Evolutionary conservation across 129 eudicot species (phyloP).

Genomic region (Sambucus nigra): DNA sequence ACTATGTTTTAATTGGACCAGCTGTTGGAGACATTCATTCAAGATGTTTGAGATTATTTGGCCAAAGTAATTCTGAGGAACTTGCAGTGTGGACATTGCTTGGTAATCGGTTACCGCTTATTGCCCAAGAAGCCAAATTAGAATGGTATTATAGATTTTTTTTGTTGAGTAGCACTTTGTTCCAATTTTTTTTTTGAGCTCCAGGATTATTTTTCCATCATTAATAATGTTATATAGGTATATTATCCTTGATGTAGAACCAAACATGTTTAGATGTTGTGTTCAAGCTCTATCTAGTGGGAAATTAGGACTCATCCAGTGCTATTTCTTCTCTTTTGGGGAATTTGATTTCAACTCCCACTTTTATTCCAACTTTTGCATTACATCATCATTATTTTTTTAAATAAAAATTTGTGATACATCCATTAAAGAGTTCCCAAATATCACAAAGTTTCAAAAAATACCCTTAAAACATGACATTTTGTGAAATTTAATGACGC

Average conservation of each 20-base stretch:
- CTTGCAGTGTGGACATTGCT: slow-evolving; percentile 81
- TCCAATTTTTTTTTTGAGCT: neutral
- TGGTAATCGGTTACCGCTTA: slow-evolving; percentile 80
- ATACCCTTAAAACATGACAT: no score
- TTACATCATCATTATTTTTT: no score
- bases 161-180: neutral
- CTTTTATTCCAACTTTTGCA: no score
- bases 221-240: neutral
- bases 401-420: no score
- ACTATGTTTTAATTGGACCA: slow-evolving; percentile 68
- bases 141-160: slow-evolving; percentile 54
- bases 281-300: neutral
- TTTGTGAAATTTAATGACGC: no score
- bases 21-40: slow-evolving; percentile 99
- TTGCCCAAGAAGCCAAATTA: slow-evolving; percentile 58
- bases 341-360: no score
- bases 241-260: neutral
- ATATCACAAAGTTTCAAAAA: no score
- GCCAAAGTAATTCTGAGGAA: slow-evolving; percentile 85
- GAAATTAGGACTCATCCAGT: neutral
- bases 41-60: slow-evolving; percentile 83
- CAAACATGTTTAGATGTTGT: neutral
- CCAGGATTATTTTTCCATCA: neutral
- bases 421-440: no score
- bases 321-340: no score